Conservation (phyloP, 352 stramenopile genomes). For the Pythium monospermum region DNA sequence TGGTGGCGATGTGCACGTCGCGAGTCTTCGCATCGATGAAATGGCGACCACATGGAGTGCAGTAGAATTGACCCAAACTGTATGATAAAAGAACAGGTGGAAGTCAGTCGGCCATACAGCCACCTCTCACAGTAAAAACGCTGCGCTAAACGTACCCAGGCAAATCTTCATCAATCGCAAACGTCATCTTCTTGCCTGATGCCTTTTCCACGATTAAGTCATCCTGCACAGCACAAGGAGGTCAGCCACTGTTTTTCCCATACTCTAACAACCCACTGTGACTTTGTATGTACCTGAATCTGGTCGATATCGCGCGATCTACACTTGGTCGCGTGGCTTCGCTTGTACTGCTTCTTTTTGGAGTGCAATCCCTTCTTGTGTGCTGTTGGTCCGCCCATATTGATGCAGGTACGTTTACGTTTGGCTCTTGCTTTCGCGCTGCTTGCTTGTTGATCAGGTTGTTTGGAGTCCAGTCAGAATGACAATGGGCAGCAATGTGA, state of each 20-base stretch:
- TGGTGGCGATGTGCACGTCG: conserved; percentile 74
- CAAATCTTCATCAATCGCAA: conserved; percentile 82
- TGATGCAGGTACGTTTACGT: too few relatives aligned
- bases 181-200: conserved; percentile 51
- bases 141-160: conserved; percentile 35
- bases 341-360: conserved; percentile 89
- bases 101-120: not conserved
- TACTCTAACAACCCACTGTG: too few relatives aligned
- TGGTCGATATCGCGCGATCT: conserved; percentile 78
- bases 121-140: not conserved
- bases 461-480: conserved; percentile 18
- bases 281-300: conserved; percentile 80
- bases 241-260: too few relatives aligned
- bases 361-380: conserved; percentile 63
- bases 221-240: too few relatives aligned
- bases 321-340: conserved; percentile 76
- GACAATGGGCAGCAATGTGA: conserved; percentile 10
- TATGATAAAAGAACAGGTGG: not conserved
- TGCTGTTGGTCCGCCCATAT: conserved; percentile 38
- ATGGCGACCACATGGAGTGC: conserved; percentile 79
- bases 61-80: conserved; percentile 85
- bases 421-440: conserved; percentile 9
- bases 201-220: conserved; percentile 61
- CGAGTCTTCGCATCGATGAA: conserved; percentile 81
- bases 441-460: conserved; percentile 8